Percentiles rank a stretch among this genome's conserved stretches.
phyloP scores from a whole-genome alignment of 2,329 filamentous ascomycete genomes.

The Aspergillus sp. region DNA sequence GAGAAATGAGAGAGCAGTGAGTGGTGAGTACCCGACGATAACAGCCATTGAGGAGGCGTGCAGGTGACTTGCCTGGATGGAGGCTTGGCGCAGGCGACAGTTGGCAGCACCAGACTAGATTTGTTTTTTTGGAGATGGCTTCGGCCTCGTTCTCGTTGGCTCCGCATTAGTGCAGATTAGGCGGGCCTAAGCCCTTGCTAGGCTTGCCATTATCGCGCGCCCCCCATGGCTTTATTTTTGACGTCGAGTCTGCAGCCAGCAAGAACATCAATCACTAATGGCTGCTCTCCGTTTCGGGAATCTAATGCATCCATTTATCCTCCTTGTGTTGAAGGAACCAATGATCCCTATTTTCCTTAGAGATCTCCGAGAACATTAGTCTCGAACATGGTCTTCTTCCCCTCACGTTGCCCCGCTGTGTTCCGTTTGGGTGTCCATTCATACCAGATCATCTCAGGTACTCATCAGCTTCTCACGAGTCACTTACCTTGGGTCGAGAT shows the following conservation, averaged over 20 bases:
- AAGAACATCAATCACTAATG: not conserved
- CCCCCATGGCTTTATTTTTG: conserved; percentile 3
- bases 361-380: not conserved
- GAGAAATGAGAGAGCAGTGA: not conserved
- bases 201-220: not conserved
- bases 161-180: conserved; percentile 10
- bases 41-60: not conserved
- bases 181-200: conserved; percentile 1
- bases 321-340: not conserved
- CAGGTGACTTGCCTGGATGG: conserved; percentile 5
- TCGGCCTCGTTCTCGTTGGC: conserved; percentile 9
- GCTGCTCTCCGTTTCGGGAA: not conserved
- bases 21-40: not conserved
- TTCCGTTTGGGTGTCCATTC: not conserved
- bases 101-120: conserved; percentile 3
- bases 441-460: not conserved
- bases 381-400: not conserved
- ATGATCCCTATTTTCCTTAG: not conserved
- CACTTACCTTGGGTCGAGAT: not conserved
- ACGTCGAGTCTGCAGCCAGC: conserved; percentile 7
- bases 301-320: not conserved
- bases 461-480: not conserved
- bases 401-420: not conserved
- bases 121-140: not conserved
- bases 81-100: conserved; percentile 9